Base-by-base conservation (phyloP, 805 yeast genomes). In the Saturnispora silvae region DNA sequence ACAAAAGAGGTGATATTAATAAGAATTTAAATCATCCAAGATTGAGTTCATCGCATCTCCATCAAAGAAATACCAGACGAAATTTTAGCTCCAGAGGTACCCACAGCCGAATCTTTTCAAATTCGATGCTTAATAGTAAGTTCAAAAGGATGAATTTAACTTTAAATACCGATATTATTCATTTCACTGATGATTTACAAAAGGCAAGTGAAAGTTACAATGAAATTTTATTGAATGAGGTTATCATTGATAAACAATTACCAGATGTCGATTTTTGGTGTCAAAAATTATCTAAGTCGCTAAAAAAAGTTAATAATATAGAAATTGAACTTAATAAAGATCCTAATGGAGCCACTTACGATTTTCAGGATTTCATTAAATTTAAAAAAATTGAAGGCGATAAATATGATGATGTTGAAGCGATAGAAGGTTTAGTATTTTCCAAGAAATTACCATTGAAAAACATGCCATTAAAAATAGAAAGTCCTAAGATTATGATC, bases 381-480 rank as follows among this genome's bases (percentile, higher is more conserved):
- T 67, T 92, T 31, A 94, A 92, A 52, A 68, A 85, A 41, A 73
- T 89, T 7, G 67, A 78, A 1, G 97, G 98, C 1, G 92, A 94
- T 0, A 41, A 54, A 1, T 70, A 78, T 1, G 60, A 63, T 4
- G 77, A 81, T 30, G 74, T 89, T 0, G 60, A 61, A 20, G 68
- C 72, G 22, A 55, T 89, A 3, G 77, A 81, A 50, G 99, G 98
- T 0, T 58, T 84, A 4, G 80, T 84, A 3, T 85, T 87, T 56
- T 81, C 96, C 0, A 85, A 86, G 46, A 74, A 77, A 14, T 63
- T 87, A 31, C 95, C 95, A 3, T 64, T 82, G 27, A 83, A 79
- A 50, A 55, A 70, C 1, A 94, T 92, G 98, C 72, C 85, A 0
- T 56, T 72, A 5, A 51, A 54, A 18, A 64, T 94, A 6, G 49